These are phyloP conservation scores for Saccharomycopsis lassenensis DNA, from an alignment of 805 yeast species.

Conservation along the genomic window DNA sequence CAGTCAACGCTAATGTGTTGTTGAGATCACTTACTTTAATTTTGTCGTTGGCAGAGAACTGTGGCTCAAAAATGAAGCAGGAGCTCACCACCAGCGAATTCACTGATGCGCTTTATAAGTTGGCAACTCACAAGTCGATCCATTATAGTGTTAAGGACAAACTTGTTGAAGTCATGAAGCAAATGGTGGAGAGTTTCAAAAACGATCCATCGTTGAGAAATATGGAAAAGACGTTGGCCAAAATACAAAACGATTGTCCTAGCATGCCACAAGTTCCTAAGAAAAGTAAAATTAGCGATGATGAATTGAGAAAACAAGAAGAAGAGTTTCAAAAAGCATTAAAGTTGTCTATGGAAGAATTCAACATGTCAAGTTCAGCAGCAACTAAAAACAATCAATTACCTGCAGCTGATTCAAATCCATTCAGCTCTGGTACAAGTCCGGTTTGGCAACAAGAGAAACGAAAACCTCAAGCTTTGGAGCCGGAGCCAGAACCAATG, in stretches of 20 bases:
- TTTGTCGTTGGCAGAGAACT: constrained; percentile 60
- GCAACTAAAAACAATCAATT: constrained; percentile 20
- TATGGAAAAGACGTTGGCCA: constrained; percentile 49
- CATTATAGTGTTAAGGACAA: constrained; percentile 60
- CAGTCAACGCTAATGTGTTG: constrained; percentile 54
- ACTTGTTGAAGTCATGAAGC: constrained; percentile 10
- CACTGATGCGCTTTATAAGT: constrained; percentile 34
- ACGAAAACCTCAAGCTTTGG: constrained; percentile 10
- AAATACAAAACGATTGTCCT: constrained; percentile 35
- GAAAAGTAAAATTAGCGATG: constrained; percentile 36
- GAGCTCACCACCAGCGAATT: constrained; percentile 50
- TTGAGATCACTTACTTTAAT: constrained; percentile 45
- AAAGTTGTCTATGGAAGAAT: constrained; percentile 60
- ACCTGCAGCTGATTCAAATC: constrained; percentile 1
- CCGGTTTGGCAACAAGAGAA: constrained; percentile 18
- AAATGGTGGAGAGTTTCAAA: constrained; percentile 52
- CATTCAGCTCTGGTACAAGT: not conserved
- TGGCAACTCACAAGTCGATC: constrained; percentile 42
- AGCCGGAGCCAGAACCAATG: constrained; percentile 8
- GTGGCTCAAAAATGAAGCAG: constrained; percentile 59
- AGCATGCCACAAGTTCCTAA: constrained; percentile 47
- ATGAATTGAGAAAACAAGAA: constrained; percentile 53
- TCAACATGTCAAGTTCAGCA: constrained; percentile 27
- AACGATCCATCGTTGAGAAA: constrained; percentile 68
- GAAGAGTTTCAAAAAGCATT: constrained; percentile 70